Evolutionary conservation across 352 stramenopile genomes (phyloP), one percentile per base, ranked within the genome.

Genomic region (Elongisporangium undulatum): DNA sequence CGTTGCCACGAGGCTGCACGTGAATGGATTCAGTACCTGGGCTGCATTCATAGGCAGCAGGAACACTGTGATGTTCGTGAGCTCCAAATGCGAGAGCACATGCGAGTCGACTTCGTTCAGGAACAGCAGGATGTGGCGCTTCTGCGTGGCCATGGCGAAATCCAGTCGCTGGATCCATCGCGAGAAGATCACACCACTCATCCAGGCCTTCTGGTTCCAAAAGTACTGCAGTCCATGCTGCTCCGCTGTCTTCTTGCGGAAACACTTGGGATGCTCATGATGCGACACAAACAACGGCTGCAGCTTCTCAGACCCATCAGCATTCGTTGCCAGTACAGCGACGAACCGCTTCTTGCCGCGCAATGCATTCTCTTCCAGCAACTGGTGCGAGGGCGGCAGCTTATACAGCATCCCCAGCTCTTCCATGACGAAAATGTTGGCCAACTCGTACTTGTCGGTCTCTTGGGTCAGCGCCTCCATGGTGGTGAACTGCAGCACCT

Each of bases 181-280:
- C 24, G 83, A 91, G 62, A 94, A 94, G 52, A 92, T 85, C 10
- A 92, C 80, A 10, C 83, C 85, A 5, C 82, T 94, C 76, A 94
- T 85, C 81, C 82, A 91, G 16, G 82, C 82, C 59, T 90, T 91
- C 63, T 74, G 74, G 68, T 94, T 94, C 69, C 66, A 86, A 58
- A 90, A 90, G 72, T 94, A 94, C 63, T 92, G 82, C 26, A 94
- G 66, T 16, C 75, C 79, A 55, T 92, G 77, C 68, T 92, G 77
- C 61, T 92, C 82, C 1, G 85, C 77, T n/a, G 68, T 76, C 38
- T 91, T 90, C 49, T 86, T 89, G 3, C 71, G 68, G 63, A 92
- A 94, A 61, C 82, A 92, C 53, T 89, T 82, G 3, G 85, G 85
- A 45, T 87, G 71, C 49, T 90, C 79, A 39, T 87, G 72, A 55